phyloP scores from a whole-genome alignment of 768 basidiomycete species.

The Astraeus odoratus region DNA sequence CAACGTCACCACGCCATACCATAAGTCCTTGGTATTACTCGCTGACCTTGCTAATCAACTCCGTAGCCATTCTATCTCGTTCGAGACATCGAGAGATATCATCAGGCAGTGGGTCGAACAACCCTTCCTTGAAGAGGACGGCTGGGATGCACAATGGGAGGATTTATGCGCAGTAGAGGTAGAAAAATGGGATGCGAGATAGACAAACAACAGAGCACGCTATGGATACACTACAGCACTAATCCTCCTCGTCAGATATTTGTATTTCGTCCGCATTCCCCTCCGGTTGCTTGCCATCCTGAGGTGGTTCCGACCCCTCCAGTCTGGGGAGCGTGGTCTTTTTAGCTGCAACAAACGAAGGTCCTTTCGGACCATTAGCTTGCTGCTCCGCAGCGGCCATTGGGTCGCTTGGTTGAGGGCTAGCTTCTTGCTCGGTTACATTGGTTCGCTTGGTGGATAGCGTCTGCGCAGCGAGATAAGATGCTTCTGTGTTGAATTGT shows the following conservation, averaged over 20 bases:
- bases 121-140: conserved; percentile 54
- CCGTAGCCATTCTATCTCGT: conserved; percentile 59
- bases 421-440: conserved; percentile 38
- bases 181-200: conserved; percentile 53
- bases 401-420: conserved; percentile 50
- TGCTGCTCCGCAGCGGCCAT: conserved; percentile 84
- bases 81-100: conserved; percentile 59
- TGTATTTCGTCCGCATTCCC: conserved; percentile 80
- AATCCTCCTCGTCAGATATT: conserved; percentile 80
- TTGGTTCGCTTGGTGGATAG: conserved; percentile 60
- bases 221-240: conserved; percentile 16
- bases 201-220: conserved; percentile 14
- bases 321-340: conserved; percentile 37
- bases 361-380: conserved; percentile 47
- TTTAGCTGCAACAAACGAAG: conserved; percentile 75
- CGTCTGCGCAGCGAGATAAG: conserved; percentile 88
- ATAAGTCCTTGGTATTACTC: conserved; percentile 56
- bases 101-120: conserved; percentile 67
- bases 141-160: conserved; percentile 73
- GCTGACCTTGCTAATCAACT: conserved; percentile 49
- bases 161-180: conserved; percentile 73
- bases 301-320: conserved; percentile 33
- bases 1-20: conserved; percentile 54
- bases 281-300: conserved; percentile 18
- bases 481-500: conserved; percentile 96